Evolutionary conservation across 2,329 filamentous ascomycete genomes (phyloP).

Genomic region (Aspergillus chevalieri): DNA sequence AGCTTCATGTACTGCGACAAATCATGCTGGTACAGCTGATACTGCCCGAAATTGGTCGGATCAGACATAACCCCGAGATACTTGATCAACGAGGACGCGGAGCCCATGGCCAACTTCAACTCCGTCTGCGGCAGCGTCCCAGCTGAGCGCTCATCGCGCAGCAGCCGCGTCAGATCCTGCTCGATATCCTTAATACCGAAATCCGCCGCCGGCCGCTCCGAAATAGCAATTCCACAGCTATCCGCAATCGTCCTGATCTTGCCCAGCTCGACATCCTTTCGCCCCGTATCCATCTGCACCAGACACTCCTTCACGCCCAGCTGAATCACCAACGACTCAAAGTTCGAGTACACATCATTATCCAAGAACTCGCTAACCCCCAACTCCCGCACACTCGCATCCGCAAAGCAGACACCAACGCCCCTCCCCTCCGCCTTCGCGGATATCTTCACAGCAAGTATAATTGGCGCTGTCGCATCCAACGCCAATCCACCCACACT

Average conservation of each 20-base stretch:
- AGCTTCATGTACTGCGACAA: constrained; percentile 97
- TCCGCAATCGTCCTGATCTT: constrained; percentile 87
- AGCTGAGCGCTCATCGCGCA: constrained; percentile 77
- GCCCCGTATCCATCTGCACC: constrained; percentile 68
- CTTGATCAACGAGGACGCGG: constrained; percentile 87
- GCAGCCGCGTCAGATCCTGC: constrained; percentile 78
- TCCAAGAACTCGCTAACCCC: constrained; percentile 98
- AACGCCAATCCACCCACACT: constrained; percentile 53
- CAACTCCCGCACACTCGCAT: constrained; percentile 90
- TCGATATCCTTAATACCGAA: constrained; percentile 91
- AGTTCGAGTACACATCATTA: constrained; percentile 97
- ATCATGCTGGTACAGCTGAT: constrained; percentile 94
- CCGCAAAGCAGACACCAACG: constrained; percentile 94
- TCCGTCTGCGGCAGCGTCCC: constrained; percentile 81
- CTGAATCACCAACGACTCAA: constrained; percentile 93
- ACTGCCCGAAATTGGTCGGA: constrained; percentile 91
- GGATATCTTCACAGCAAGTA: constrained; percentile 87
- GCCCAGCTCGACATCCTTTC: constrained; percentile 79
- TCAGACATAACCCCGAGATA: constrained; percentile 89
- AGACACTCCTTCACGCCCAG: constrained; percentile 92
- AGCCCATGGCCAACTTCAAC: constrained; percentile 91
- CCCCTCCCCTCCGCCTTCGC: constrained; percentile 82
- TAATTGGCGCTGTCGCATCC: constrained; percentile 78
- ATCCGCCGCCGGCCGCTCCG: constrained; percentile 68
- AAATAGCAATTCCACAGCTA: constrained; percentile 83